Base-by-base conservation (phyloP, 768 basidiomycete species). In the Mycena galericulata region DNA sequence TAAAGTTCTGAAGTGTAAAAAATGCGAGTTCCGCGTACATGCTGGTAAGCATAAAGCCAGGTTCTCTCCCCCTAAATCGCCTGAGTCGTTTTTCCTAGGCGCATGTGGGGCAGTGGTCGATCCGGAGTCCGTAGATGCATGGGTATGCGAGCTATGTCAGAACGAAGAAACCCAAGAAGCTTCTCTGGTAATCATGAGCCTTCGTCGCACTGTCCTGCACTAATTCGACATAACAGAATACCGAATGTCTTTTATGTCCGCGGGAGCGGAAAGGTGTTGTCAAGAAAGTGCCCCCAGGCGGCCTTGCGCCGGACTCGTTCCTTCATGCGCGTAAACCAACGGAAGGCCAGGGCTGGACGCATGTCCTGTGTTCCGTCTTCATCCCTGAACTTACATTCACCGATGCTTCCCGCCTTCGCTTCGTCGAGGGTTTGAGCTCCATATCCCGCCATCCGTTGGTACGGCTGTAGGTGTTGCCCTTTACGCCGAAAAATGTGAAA, bases 331-430 rank as follows among this genome's bases (percentile, higher is more conserved):
- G 89, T 75, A 97, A 97, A 75, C 94, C 94, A 9, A 97, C 96
- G 0, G 96, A 98, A 81, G 94, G 95, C 12, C 92, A 95, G 77
- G 91, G 92, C 62, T 98, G 96, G 96, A 90, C 90, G 0, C 97
- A 99, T 76, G 84, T 96, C 34, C 80, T 98, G 4, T 99, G 97
- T 81, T 89, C 96, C 3, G 89, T 94, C 1, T 98, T 95, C 80
- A 88, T 90, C 30, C 91, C 92, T 4, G 97, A 98, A 74, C 81
- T 96, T n/a, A 85, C 81, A 5, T 97, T 93, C 77, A 90, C 93
- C 26, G 92, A 97, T 73, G 88, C 94, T 0, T 76, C 83, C 8
- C 87, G 87, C 17, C 82, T 98, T 49, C 89, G 91, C 40, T 79
- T 91, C n/a, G 93, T 93, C 9, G 97, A 99, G 79, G 96, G 95